phyloP scores from a whole-genome alignment of 2,329 filamentous ascomycete species.

The Verticillium alfalfae region DNA sequence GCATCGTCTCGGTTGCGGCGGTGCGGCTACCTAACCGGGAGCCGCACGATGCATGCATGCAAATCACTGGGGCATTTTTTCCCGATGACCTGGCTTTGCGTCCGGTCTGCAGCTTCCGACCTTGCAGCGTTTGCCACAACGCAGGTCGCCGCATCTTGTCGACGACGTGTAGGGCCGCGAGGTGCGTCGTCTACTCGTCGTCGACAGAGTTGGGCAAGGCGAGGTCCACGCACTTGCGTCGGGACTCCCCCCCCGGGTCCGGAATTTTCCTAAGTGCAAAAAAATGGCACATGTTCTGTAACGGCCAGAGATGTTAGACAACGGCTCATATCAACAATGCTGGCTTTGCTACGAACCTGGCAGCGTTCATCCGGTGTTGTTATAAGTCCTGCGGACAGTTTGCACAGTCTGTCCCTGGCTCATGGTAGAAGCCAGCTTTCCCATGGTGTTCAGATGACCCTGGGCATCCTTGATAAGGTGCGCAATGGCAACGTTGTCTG shows the following conservation, averaged over 20 bases:
- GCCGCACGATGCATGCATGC: neutral
- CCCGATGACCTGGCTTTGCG: neutral
- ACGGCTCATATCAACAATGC: no score
- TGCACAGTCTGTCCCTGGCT: constrained; percentile 5
- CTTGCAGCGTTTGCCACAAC: neutral
- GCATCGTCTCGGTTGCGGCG: neutral
- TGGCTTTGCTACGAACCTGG: neutral
- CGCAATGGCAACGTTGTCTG: constrained; percentile 46
- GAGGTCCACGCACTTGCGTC: neutral
- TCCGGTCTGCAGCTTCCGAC: neutral
- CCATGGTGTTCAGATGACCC: constrained; percentile 45
- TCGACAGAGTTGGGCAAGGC: neutral
- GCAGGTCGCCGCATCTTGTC: neutral
- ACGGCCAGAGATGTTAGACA: no score
- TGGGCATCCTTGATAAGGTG: constrained; percentile 48
- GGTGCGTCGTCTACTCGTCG: neutral
- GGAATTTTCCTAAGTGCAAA: neutral
- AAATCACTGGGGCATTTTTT: neutral
- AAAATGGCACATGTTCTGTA: no score
- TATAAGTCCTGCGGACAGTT: constrained; percentile 12
- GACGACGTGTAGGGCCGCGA: neutral
- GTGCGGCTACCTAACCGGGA: neutral
- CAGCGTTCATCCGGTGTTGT: constrained; percentile 22
- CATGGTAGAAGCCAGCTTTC: constrained; percentile 39
- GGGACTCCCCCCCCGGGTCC: neutral